Evolutionary conservation across 169 alveolate species (phyloP), one percentile per base, ranked within the genome.

Genomic region (Plasmodium coatneyi): DNA sequence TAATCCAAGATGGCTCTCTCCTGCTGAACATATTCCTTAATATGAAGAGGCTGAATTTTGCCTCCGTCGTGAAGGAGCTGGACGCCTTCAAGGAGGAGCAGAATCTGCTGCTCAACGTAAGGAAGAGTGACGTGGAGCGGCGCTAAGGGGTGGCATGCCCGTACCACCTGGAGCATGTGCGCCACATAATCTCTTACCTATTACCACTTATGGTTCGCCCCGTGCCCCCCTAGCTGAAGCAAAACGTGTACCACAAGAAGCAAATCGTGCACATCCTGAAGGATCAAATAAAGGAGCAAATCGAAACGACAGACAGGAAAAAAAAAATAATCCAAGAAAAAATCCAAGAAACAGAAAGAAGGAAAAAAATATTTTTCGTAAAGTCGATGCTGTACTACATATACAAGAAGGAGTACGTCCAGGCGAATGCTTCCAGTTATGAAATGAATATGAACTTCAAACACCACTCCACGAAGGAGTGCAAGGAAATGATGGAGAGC

Each of bases 351-450:
- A 78, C 80, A 6, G 93, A 86, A 52, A 86, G 66, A 54, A 86
- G 66, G 46, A 86, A 86, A 78, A 86, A 86, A 76, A 86, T 86
- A 14, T 86, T 86, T 74, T 86, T 86, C 66, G 93, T 86, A 74
- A 86, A 86, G 46, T 86, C 80, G 7, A 86, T 86, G 93, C 93
- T 86, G 12, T 86, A 86, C 66, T 86, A 86, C 54, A 86, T 86
- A 22, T 86, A 86, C 80, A 86, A 86, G 80, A 46, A 86, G 41
- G 93, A 86, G 41, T 86, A 74, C 52, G 86, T 86, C n/a, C 84
- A 86, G 54, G 93, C 93, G 41, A 74, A 10, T 46, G 80, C 66
- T 7, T 46, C 93, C 14, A 74, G 80, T 76, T 70, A 74, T 54
- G 56, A 86, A 25, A 86, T 74, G 84, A 52, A 86, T 14, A 76